Base-by-base conservation (phyloP, 352 stramenopile genomes). In the Globisporangium cystogenes region DNA sequence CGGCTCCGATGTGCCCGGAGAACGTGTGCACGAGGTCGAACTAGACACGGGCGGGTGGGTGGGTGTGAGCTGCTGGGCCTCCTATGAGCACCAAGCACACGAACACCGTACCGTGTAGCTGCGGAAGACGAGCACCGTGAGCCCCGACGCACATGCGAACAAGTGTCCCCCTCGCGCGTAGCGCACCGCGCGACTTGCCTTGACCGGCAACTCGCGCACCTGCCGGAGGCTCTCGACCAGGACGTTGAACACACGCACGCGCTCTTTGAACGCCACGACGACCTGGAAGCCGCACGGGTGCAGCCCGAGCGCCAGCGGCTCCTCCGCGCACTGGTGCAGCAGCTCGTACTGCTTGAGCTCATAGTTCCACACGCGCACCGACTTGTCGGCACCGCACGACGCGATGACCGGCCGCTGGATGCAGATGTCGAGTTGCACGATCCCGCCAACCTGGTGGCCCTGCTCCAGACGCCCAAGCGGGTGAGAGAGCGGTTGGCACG, bases 341-440 rank as follows among this genome's bases (percentile, higher is more conserved):
- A 93, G 52, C 31, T 93, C 82, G 51, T 89, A 91, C 16, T 68
- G 45, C 16, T 53, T 51, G 5, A 80, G 31, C n/a, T 87, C 69
- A 43, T 87, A 93, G 57, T 97, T 96, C 90, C 90, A 97, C 12
- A 97, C 59, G 31, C 89, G 72, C 16, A 97, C 63, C 2, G 79
- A 93, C 41, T 86, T 86, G 64, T 97, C 89, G 0, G 73, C 63
- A 18, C 87, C 87, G 36, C 82, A 93, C 7, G 87, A 90, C 1
- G 70, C 86, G 3, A 97, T 23, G 24, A 96, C 72, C 10, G 83
- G 82, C 12, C 93, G 87, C 39, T 89, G 82, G 21, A 95, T 55
- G 59, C 90, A 95, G 0, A 80, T 66, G 51, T 96, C 85, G 2
- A 93, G 52, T 44, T 88, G 85, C 14, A 97, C 51, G 12, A 93